These are phyloP conservation scores for Hanseniaspora sp. DNA, from an alignment of 1,139 yeast genomes.

Conservation along the genomic window DNA sequence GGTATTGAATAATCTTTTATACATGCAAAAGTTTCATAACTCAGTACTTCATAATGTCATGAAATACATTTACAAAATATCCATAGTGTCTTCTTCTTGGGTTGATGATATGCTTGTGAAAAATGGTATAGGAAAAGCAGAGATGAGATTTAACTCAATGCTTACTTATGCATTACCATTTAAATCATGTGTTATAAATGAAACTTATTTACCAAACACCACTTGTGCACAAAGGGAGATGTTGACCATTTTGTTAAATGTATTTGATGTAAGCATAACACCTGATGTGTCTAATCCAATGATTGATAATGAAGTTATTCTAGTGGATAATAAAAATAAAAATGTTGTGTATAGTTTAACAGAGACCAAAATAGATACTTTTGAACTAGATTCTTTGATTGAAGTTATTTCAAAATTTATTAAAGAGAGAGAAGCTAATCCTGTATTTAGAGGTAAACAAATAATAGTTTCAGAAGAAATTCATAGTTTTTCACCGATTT, in stretches of 20 bases:
- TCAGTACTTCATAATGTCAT: background rate
- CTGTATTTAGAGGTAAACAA: background rate
- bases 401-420: background rate
- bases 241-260: conserved; percentile 5
- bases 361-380: background rate
- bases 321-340: background rate
- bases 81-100: conserved; percentile 9
- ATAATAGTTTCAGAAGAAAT: conserved; percentile 2
- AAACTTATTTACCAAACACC: background rate
- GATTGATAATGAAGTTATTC: conserved; percentile 5
- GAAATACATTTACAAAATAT: conserved; percentile 7
- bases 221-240: background rate
- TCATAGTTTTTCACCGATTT: background rate
- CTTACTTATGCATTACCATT: background rate
- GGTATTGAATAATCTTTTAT: background rate
- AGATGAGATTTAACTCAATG: conserved; percentile 9
- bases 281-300: background rate
- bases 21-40: conserved; percentile 1
- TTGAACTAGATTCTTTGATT: background rate
- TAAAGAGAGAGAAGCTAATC: background rate
- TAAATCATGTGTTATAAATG: conserved; percentile 1
- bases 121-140: conserved; percentile 5
- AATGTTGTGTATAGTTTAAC: background rate
- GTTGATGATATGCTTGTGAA: conserved; percentile 7
- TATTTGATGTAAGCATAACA: conserved; percentile 5